Evolutionary conservation across 2,329 filamentous ascomycete genomes (phyloP).

Genomic region (Pyrenophora teres): DNA sequence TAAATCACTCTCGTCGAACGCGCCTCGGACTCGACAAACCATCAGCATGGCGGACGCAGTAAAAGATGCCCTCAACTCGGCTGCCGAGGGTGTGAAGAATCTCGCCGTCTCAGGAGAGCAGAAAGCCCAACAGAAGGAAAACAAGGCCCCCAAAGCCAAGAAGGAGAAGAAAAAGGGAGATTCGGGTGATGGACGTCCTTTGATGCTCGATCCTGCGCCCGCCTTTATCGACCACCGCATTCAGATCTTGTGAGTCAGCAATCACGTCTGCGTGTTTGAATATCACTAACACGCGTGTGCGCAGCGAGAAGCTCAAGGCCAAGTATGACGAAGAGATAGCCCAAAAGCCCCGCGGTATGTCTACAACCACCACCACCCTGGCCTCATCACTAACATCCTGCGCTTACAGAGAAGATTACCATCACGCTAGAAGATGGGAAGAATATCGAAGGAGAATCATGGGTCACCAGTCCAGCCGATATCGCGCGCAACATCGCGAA

Average conservation of each 20-base stretch:
- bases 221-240: constrained; percentile 84
- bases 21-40: constrained; percentile 26
- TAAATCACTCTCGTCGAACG: constrained; percentile 18
- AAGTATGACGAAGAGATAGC: constrained; percentile 77
- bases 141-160: constrained; percentile 38
- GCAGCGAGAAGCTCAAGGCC: constrained; percentile 77
- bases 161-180: constrained; percentile 55
- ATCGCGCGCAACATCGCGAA: constrained; percentile 81
- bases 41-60: constrained; percentile 55
- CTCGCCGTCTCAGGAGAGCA: constrained; percentile 54
- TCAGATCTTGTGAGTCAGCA: constrained; percentile 66
- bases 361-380: not conserved
- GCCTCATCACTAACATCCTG: constrained; percentile 20
- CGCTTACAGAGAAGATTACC: constrained; percentile 64
- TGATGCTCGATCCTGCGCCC: constrained; percentile 61
- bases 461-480: constrained; percentile 85
- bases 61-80: constrained; percentile 55
- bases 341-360: constrained; percentile 63
- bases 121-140: constrained; percentile 31
- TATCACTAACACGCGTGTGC: constrained; percentile 12
- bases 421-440: constrained; percentile 75
- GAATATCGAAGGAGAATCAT: constrained; percentile 75
- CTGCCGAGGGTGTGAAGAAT: constrained; percentile 65
- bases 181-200: constrained; percentile 48
- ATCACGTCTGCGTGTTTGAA: not conserved